These are phyloP conservation scores for Adansonia madagascariensis DNA, from an alignment of 441 rosid species.

Conservation along the genomic window DNA sequence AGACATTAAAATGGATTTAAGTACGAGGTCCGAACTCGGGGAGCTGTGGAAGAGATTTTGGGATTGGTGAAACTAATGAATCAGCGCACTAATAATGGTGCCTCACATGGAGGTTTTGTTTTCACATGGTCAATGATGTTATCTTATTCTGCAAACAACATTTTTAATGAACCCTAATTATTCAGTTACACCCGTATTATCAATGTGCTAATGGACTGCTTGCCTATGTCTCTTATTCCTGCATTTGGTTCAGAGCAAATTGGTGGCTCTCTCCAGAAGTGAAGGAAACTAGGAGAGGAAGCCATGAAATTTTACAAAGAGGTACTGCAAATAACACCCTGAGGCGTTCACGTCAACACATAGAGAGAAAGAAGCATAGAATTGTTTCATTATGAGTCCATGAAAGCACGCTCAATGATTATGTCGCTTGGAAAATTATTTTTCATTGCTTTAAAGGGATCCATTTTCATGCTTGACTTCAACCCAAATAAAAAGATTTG, in stretches of 20 bases:
- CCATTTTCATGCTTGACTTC: constrained; percentile 44
- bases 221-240: neutral
- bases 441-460: constrained; percentile 46
- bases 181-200: constrained; percentile 29
- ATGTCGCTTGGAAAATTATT: constrained; percentile 40
- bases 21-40: neutral
- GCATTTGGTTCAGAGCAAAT: neutral
- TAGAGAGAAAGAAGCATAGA: constrained; percentile 25
- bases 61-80: constrained; percentile 26
- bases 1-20: constrained; percentile 2
- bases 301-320: neutral
- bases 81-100: constrained; percentile 34
- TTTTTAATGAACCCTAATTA: constrained; percentile 43
- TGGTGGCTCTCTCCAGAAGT: constrained; percentile 1
- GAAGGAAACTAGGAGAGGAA: neutral
- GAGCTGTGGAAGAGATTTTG: constrained; percentile 26
- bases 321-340: constrained; percentile 10
- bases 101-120: constrained; percentile 34
- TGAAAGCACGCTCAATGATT: constrained; percentile 70
- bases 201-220: constrained; percentile 36
- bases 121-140: constrained; percentile 41
- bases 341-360: constrained; percentile 28
- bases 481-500: constrained; percentile 36
- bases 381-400: constrained; percentile 38
- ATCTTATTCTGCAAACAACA: constrained; percentile 38